Percentiles rank a stretch among this genome's conserved stretches.
These are phyloP conservation scores for Ophiostoma quercus DNA, from an alignment of 2,329 filamentous ascomycete genomes.

Conservation along the genomic window DNA sequence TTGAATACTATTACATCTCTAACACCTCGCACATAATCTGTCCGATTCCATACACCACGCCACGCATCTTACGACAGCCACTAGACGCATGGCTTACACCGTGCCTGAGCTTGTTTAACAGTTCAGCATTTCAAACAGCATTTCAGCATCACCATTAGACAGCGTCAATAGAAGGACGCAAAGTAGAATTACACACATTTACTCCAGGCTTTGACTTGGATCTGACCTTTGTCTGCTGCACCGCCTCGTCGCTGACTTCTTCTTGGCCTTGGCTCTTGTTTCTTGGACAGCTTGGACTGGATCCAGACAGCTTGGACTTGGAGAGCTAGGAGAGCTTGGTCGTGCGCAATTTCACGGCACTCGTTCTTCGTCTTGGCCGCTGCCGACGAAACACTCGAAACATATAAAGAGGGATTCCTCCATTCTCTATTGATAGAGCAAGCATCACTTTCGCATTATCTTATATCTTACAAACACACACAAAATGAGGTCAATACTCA, in stretches of 20 bases:
- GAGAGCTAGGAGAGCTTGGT: not conserved
- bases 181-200: not conserved
- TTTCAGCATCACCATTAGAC: not conserved
- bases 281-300: slow-evolving; percentile 14
- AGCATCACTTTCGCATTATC: too few relatives aligned
- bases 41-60: not conserved
- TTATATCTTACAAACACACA: not conserved
- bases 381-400: not conserved
- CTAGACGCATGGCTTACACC: slow-evolving; percentile 14
- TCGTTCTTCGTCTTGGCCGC: not conserved
- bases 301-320: not conserved
- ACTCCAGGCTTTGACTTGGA: not conserved
- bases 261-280: slow-evolving; percentile 14
- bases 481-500: slow-evolving; percentile 19
- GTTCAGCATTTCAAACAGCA: not conserved
- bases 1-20: not conserved
- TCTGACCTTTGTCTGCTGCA: not conserved
- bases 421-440: too few relatives aligned
- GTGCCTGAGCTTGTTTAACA: slow-evolving; percentile 11
- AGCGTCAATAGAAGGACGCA: not conserved
- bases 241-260: not conserved
- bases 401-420: not conserved
- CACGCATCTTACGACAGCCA: not conserved
- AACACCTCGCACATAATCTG: not conserved
- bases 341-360: not conserved